A percentile compares a stretch with the other conserved stretches of the same genome.
Evolutionary conservation across 345 rosid genomes (phyloP).

Genomic region (Gossypium australe): DNA sequence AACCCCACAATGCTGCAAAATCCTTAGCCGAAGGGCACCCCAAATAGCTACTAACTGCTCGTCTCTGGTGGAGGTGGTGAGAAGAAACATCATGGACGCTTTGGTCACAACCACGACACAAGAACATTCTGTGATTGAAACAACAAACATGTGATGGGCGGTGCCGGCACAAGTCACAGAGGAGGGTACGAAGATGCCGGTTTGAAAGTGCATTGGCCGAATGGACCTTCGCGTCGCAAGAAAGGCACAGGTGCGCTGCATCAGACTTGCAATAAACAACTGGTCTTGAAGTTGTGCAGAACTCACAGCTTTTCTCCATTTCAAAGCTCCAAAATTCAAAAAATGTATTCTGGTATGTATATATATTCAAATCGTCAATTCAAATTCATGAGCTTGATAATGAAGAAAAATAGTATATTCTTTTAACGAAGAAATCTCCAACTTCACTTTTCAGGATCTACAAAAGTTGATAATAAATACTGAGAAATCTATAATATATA

Average conservation of each 20-base stretch:
- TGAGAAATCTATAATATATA: neutral
- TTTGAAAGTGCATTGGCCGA: conserved; percentile 80
- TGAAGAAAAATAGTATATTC: neutral
- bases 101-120: conserved; percentile 58
- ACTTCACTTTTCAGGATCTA: conserved; percentile 12
- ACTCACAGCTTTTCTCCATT: conserved; percentile 69
- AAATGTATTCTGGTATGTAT: neutral
- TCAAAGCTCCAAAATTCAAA: neutral
- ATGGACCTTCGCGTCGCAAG: conserved; percentile 84
- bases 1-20: conserved; percentile 58
- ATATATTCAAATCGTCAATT: neutral
- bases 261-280: conserved; percentile 82
- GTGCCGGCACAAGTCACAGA: conserved; percentile 54
- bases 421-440: neutral
- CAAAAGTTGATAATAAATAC: neutral
- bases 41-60: conserved; percentile 43
- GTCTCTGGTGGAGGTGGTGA: conserved; percentile 48
- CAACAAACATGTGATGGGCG: conserved; percentile 51
- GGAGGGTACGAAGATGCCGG: conserved; percentile 67
- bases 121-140: conserved; percentile 53
- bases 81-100: conserved; percentile 41
- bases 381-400: neutral
- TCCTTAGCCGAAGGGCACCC: conserved; percentile 79
- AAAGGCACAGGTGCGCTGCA: conserved; percentile 72
- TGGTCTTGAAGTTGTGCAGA: conserved; percentile 63